A percentile compares a stretch with the other conserved stretches of the same genome.
These are phyloP conservation scores for Nannizziopsis barbatae DNA, from an alignment of 2,329 filamentous ascomycete genomes.

Conservation along the genomic window DNA sequence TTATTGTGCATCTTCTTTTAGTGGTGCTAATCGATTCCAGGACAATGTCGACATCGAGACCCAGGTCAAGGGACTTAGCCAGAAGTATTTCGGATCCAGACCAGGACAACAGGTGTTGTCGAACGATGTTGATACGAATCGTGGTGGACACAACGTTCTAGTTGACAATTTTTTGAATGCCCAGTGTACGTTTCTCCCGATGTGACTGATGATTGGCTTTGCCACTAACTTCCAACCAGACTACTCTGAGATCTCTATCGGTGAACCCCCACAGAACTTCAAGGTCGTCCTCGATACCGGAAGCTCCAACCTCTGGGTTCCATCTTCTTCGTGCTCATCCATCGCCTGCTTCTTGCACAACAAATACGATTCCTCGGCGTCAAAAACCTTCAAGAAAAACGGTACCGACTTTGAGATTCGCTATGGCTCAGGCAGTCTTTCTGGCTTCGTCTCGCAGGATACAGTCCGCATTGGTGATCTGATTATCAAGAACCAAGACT, in stretches of 20 bases:
- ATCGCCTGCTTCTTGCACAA: slow-evolving; percentile 96
- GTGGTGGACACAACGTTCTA: slow-evolving; percentile 63
- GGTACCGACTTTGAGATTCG: slow-evolving; percentile 83
- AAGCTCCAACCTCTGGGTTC: slow-evolving; percentile 98
- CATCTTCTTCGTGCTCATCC: slow-evolving; percentile 76
- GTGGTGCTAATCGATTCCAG: slow-evolving; percentile 34
- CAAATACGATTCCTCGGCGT: slow-evolving; percentile 88
- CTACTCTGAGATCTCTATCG: slow-evolving; percentile 92
- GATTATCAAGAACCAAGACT: slow-evolving; percentile 77
- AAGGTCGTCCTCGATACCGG: slow-evolving; percentile 98
- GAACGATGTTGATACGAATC: slow-evolving; percentile 53
- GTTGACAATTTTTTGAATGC: slow-evolving; percentile 98
- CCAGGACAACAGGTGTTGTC: slow-evolving; percentile 70
- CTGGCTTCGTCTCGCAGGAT: slow-evolving; percentile 88
- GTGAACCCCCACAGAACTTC: slow-evolving; percentile 85
- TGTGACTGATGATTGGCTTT: neutral
- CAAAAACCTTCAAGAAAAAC: slow-evolving; percentile 87
- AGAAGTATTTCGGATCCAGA: slow-evolving; percentile 90
- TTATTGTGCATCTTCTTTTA: neutral
- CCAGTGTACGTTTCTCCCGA: slow-evolving; percentile 59
- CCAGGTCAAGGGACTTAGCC: slow-evolving; percentile 70
- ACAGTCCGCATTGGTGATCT: slow-evolving; percentile 78
- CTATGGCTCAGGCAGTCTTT: slow-evolving; percentile 90
- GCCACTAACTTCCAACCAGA: slow-evolving; percentile 43
- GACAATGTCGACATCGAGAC: slow-evolving; percentile 65